Evolutionary conservation across 2,329 filamentous ascomycete genomes (phyloP).

Genomic region (Botrytis cinerea): DNA sequence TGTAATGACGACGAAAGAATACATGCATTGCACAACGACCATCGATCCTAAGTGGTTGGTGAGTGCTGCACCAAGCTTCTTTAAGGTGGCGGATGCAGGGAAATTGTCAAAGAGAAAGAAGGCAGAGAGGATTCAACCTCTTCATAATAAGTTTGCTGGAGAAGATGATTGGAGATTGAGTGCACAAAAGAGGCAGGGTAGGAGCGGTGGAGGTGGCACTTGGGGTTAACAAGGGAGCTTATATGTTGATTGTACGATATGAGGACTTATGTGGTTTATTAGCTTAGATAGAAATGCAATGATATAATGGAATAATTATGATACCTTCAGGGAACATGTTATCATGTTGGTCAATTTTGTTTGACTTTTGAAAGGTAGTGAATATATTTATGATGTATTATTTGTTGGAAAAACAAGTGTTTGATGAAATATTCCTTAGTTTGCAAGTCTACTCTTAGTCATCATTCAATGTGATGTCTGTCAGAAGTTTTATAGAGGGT

Average conservation of each 20-base stretch:
- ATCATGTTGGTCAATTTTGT: not conserved
- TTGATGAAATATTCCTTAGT: not conserved
- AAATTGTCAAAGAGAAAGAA: conserved; percentile 86
- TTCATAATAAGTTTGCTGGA: conserved; percentile 89
- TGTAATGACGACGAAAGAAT: conserved; percentile 93
- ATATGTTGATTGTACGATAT: not conserved
- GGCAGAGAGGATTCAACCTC: conserved; percentile 89
- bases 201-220: conserved; percentile 86
- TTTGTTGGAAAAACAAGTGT: not conserved
- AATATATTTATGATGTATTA: not conserved
- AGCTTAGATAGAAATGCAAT: not conserved
- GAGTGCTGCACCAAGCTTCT: conserved; percentile 96
- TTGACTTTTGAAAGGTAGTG: not conserved
- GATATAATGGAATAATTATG: conserved; percentile 10
- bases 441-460: not conserved
- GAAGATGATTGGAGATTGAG: conserved; percentile 96
- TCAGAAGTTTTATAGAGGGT: too few relatives aligned
- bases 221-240: conserved; percentile 64
- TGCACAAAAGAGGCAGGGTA: conserved; percentile 80
- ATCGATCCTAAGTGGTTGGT: conserved; percentile 96
- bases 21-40: conserved; percentile 91
- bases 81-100: conserved; percentile 84
- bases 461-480: not conserved
- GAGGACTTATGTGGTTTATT: not conserved
- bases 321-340: not conserved